Evolutionary conservation across 2,329 filamentous ascomycete species (phyloP).

Genomic region (Aspergillus sp.): DNA sequence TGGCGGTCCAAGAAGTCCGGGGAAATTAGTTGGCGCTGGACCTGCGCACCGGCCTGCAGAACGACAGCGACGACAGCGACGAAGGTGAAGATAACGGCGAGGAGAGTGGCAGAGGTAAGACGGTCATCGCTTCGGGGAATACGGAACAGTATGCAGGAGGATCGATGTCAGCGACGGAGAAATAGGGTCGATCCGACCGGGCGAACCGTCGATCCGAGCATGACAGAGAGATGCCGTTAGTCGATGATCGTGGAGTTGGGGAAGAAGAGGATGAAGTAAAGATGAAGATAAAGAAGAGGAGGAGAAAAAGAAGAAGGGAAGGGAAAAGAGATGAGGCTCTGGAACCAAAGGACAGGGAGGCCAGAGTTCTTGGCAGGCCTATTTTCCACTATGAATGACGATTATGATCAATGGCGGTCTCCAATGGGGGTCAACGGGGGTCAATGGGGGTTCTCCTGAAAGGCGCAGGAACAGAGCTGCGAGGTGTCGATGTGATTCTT

Average conservation of each 20-base stretch:
- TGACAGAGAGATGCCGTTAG: background rate
- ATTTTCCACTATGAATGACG: no score
- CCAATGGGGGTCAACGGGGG: no score
- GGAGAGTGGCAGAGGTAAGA: no score
- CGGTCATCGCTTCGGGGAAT: no score
- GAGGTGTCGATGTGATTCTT: no score
- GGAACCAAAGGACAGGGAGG: background rate
- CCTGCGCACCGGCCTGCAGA: constrained; percentile 9
- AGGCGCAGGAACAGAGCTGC: no score
- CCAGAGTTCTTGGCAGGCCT: background rate
- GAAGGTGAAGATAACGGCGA: background rate
- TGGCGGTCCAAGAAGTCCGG: background rate
- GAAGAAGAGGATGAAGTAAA: background rate
- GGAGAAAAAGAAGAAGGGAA: background rate
- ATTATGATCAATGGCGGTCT: no score
- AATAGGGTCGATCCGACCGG: background rate
- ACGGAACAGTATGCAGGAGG: no score
- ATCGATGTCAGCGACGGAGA: background rate
- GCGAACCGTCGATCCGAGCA: background rate
- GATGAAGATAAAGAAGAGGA: background rate
- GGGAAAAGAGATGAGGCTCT: background rate
- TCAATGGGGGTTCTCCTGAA: no score
- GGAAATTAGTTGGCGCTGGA: constrained; percentile 15
- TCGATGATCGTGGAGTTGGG: background rate
- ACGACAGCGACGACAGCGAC: constrained; percentile 1